Percentiles rank a stretch among this genome's conserved stretches.
These are phyloP conservation scores for Ochromonas danica DNA, from an alignment of 108 stramenopile genomes.

Conservation along the genomic window DNA sequence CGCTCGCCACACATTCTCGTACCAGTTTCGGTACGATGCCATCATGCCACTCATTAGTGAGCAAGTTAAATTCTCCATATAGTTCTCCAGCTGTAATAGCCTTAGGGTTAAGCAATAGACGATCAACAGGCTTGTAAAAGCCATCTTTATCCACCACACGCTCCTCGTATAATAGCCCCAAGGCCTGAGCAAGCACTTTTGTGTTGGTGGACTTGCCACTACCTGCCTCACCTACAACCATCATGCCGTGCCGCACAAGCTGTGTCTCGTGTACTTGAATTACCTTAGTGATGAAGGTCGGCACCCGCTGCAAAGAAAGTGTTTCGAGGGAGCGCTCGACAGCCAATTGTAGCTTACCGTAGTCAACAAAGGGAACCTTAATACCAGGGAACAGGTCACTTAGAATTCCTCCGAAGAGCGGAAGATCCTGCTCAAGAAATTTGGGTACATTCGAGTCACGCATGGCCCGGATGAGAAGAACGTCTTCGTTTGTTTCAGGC, in stretches of 20 bases:
- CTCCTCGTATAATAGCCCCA: constrained; percentile 45
- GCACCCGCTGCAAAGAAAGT: constrained; percentile 44
- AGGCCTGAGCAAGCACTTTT: constrained; percentile 53
- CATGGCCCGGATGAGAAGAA: constrained; percentile 67
- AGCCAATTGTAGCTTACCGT: constrained; percentile 56
- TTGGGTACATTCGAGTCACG: constrained; percentile 67
- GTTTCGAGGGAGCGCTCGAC: constrained; percentile 51
- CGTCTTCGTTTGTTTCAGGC: constrained; percentile 62
- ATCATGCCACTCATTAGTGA: constrained; percentile 67
- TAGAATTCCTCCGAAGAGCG: constrained; percentile 63
- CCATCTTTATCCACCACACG: constrained; percentile 56
- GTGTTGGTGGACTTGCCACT: constrained; percentile 58
- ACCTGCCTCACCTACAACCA: constrained; percentile 65
- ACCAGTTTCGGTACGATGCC: constrained; percentile 63
- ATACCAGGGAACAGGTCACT: constrained; percentile 63
- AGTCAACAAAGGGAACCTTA: constrained; percentile 64
- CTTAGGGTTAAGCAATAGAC: constrained; percentile 63
- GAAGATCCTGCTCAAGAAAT: constrained; percentile 64
- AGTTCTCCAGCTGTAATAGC: constrained; percentile 64
- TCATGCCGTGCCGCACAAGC: constrained; percentile 69
- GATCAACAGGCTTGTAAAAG: constrained; percentile 59
- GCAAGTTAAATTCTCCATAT: constrained; percentile 61
- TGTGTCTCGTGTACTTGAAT: constrained; percentile 69
- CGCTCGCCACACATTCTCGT: constrained; percentile 48
- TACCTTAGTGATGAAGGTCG: constrained; percentile 59